Base-by-base conservation (phyloP, 2,329 filamentous ascomycete genomes). In the Hymenoscyphus linearis region DNA sequence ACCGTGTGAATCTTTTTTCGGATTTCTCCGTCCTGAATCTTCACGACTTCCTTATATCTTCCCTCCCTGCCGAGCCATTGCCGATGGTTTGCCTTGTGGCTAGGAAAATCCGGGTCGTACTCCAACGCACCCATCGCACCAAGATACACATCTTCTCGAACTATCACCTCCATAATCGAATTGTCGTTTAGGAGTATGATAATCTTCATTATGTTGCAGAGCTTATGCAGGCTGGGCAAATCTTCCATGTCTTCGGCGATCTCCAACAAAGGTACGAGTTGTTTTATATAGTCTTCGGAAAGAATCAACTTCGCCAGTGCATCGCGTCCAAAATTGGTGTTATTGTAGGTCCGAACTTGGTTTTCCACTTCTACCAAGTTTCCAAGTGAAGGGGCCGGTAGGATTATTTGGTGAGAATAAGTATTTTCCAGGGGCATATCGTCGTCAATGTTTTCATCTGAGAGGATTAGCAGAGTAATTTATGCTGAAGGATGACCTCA, bases 171-270 rank as follows among this genome's bases (percentile, higher is more conserved):
- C 70, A 99, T 96, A 65, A 99, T 96, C 62, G 87, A 84, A 34
- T 89, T 96, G 74, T 99, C 95, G 77, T 98, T 99, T 65, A 98
- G 84, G 58, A 98, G 80, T 59, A 99, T 96, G 60, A 98, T 83
- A 62, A 89, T 89, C 80, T 99, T 99, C 90, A 97, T 95, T 73
- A 99, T 97, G 74, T 92, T 96, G 83, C 95, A 99, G 53, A 99
- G 80, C 55, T 90, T 86, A 74, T 98, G 95, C 63, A 99, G 78
- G 72, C 98, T 93, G 25, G 84, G 77, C 9, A 96, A 79, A 73
- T 90, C 93, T 76, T 99, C 91, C 62, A 96, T 82, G 70, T 96
- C 91, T 75, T 99, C 95, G 10, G 95, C 93, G 77, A 90, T 87
- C 62, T 90, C 85, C 54, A 99, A 90, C 57, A 98, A 76, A 1